phyloP scores from a whole-genome alignment of 2,329 filamentous ascomycete genomes.

The Fusarium pilosicola region DNA sequence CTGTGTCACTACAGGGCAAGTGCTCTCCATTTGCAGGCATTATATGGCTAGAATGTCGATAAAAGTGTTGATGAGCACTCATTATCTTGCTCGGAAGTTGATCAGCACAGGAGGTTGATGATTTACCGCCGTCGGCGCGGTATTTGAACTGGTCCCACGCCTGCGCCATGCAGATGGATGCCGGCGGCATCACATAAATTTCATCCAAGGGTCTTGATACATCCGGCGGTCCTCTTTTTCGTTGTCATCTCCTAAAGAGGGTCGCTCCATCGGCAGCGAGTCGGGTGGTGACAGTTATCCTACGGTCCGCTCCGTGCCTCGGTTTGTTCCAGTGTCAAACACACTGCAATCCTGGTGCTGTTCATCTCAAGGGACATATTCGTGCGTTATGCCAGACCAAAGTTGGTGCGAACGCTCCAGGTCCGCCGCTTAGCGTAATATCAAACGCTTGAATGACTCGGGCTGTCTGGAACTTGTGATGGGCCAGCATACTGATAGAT shows the following conservation, averaged over 20 bases:
- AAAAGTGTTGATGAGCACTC: not conserved
- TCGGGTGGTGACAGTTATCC: slow-evolving; percentile 15
- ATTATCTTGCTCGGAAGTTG: not conserved
- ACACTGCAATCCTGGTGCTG: not conserved
- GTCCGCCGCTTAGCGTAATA: slow-evolving; percentile 4
- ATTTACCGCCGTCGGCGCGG: slow-evolving; percentile 33
- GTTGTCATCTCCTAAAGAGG: not conserved
- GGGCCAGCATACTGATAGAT: not conserved
- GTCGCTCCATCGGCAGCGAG: not conserved
- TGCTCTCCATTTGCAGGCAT: not conserved
- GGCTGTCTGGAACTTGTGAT: not conserved
- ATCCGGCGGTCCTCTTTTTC: not conserved
- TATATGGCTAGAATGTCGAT: not conserved
- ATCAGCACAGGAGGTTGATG: slow-evolving; percentile 23
- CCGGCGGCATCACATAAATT: slow-evolving; percentile 5
- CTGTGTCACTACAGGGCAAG: not conserved
- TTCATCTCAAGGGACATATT: not conserved
- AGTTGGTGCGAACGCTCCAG: not conserved
- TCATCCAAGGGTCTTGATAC: not conserved
- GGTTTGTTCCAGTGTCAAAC: slow-evolving; percentile 1
- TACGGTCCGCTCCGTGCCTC: slow-evolving; percentile 22
- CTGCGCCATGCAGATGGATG: slow-evolving; percentile 18
- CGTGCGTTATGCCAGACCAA: not conserved
- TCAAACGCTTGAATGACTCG: slow-evolving; percentile 3
- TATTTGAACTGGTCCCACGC: slow-evolving; percentile 23